These are phyloP conservation scores for Penicillium corylophilum DNA, from an alignment of 2,329 filamentous ascomycete species.

Conservation along the genomic window DNA sequence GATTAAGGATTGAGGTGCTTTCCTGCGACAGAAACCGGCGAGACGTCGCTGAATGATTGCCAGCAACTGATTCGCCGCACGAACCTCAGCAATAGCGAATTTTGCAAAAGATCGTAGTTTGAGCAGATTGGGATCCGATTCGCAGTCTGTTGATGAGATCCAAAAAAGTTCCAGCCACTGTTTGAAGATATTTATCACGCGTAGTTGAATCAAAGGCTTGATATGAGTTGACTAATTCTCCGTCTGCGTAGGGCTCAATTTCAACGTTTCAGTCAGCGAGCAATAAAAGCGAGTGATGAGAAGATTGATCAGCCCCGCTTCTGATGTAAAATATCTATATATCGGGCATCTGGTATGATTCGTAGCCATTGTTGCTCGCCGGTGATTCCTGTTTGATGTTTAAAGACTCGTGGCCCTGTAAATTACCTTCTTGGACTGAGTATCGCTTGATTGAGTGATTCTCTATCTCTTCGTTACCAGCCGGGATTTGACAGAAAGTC, in stretches of 20 bases:
- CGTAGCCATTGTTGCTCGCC: too few species aligned
- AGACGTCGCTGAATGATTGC: constrained; percentile 79
- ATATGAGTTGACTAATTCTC: constrained; percentile 83
- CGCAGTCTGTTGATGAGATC: constrained; percentile 74
- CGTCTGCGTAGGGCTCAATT: constrained; percentile 65
- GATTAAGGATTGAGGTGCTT: constrained; percentile 58
- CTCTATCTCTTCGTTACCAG: too few species aligned
- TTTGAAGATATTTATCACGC: constrained; percentile 92
- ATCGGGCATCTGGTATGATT: too few species aligned
- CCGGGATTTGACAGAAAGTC: too few species aligned
- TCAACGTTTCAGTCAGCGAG: constrained; percentile 79
- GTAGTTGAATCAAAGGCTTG: constrained; percentile 84
- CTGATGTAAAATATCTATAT: constrained; percentile 85
- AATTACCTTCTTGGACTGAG: too few species aligned
- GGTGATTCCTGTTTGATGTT: too few species aligned
- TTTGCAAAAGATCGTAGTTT: constrained; percentile 80
- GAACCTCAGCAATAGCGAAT: constrained; percentile 8
- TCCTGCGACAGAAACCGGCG: constrained; percentile 68
- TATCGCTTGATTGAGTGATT: too few species aligned
- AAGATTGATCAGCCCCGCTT: constrained; percentile 81
- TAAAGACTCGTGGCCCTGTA: too few species aligned
- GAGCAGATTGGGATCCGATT: constrained; percentile 72
- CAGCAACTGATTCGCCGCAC: constrained; percentile 68
- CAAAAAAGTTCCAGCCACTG: constrained; percentile 96
- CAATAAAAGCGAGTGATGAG: constrained; percentile 84